phyloP scores from a whole-genome alignment of 306 rosid species.

The Trichosanthes cucumerina region DNA sequence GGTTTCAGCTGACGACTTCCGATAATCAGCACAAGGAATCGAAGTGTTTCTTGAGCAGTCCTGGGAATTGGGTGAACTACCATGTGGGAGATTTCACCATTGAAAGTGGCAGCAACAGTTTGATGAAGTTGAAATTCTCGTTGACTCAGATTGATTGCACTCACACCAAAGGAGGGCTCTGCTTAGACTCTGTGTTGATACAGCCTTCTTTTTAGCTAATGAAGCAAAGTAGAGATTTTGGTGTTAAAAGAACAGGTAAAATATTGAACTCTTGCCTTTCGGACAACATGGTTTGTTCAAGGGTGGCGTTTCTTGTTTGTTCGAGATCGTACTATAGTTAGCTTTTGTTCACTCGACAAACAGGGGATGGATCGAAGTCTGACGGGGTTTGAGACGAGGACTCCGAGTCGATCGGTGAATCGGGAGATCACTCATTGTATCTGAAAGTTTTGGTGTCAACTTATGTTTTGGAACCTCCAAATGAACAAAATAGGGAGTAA shows the following conservation, averaged over 20 bases:
- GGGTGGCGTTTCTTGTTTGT: neutral
- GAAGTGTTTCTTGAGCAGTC: constrained; percentile 47
- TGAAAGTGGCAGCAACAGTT: constrained; percentile 21
- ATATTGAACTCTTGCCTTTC: neutral
- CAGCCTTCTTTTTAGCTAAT: constrained; percentile 20
- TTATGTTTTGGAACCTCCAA: neutral
- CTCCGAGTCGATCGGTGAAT: neutral
- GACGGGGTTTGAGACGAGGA: neutral
- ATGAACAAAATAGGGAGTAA: neutral
- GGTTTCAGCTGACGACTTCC: constrained; percentile 54
- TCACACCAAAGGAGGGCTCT: constrained; percentile 85
- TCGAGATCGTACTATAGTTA: neutral
- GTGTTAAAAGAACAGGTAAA: neutral
- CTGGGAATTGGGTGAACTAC: constrained; percentile 62
- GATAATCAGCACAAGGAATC: constrained; percentile 53
- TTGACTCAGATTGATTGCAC: constrained; percentile 84
- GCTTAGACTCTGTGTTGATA: constrained; percentile 68
- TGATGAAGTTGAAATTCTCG: constrained; percentile 59
- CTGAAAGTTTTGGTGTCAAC: neutral
- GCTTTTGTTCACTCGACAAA: neutral
- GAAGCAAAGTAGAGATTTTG: constrained; percentile 1
- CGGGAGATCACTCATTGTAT: neutral
- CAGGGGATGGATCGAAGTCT: neutral
- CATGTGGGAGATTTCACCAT: constrained; percentile 64
- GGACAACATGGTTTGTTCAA: neutral